phyloP scores from a whole-genome alignment of 208 protist genomes.

The Trypanosoma scelopori region DNA sequence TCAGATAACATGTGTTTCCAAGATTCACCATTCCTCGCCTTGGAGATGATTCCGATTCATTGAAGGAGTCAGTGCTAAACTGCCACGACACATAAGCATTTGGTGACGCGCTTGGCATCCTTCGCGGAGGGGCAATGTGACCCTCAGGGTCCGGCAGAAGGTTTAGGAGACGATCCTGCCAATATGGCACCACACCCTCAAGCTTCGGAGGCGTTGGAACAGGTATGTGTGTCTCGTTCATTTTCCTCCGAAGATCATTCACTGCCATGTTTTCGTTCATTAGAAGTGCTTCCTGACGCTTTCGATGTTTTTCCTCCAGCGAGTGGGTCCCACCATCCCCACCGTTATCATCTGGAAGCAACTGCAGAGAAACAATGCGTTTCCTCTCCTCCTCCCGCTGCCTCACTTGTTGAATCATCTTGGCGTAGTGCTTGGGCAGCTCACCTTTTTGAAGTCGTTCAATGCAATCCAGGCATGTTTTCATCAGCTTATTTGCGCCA shows the following conservation, averaged over 20 bases:
- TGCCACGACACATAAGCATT: conserved; percentile 35
- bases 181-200: conserved; percentile 1
- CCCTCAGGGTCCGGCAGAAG: background rate
- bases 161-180: background rate
- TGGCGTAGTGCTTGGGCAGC: conserved; percentile 34
- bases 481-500: conserved; percentile 20
- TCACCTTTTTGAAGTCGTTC: conserved; percentile 26
- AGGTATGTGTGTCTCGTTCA: conserved; percentile 9
- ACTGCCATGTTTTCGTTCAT: conserved; percentile 12
- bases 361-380: conserved; percentile 11
- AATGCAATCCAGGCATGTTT: conserved; percentile 29
- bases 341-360: conserved; percentile 7
- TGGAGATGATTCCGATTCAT: conserved; percentile 9
- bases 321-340: conserved; percentile 1
- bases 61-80: conserved; percentile 28
- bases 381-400: conserved; percentile 28
- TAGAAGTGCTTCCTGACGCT: conserved; percentile 25
- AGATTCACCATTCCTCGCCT: conserved; percentile 88
- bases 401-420: conserved; percentile 38
- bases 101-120: conserved; percentile 8
- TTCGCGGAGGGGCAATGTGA: conserved; percentile 14
- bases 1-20: conserved; percentile 94
- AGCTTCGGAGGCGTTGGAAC: background rate
- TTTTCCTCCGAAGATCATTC: conserved; percentile 2
- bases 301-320: conserved; percentile 20